A percentile compares a stretch with the other conserved stretches of the same genome.
Conservation (phyloP, 768 basidiomycete species). For the Termitomyces sp. region DNA sequence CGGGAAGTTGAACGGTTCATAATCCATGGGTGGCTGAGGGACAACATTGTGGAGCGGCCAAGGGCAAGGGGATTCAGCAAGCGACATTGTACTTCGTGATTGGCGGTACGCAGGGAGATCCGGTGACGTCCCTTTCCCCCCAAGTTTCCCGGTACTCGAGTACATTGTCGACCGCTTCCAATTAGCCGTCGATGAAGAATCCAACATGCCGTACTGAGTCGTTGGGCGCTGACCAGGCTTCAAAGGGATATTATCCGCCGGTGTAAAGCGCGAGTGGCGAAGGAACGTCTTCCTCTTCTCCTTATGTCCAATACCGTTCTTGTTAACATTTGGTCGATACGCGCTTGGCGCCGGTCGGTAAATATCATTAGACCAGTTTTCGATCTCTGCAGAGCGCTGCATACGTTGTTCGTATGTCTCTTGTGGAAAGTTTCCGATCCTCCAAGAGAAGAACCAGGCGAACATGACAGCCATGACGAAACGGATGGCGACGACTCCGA, state of each 20-base stretch:
- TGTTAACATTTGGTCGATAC: conserved; percentile 85
- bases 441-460: conserved; percentile 97
- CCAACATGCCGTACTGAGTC: conserved; percentile 66
- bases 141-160: conserved; percentile 37
- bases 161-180: conserved; percentile 62
- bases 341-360: conserved; percentile 89
- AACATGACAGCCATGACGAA: conserved; percentile 98
- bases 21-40: conserved; percentile 88
- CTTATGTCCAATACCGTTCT: conserved; percentile 61
- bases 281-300: conserved; percentile 59
- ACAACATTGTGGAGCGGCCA: conserved; percentile 92
- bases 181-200: conserved; percentile 43
- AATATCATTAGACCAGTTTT: conserved; percentile 95
- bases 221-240: conserved; percentile 52
- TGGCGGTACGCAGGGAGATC: conserved; percentile 68
- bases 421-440: conserved; percentile 86
- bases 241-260: conserved; percentile 54
- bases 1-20: conserved; percentile 94
- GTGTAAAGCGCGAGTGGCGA: conserved; percentile 71
- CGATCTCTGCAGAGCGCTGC: conserved; percentile 86
- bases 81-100: conserved; percentile 81
- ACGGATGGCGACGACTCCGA: conserved; percentile 92
- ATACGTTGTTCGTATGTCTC: conserved; percentile 93
- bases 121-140: conserved; percentile 61
- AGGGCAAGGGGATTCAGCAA: conserved; percentile 77